Percentiles rank a stretch among this genome's conserved stretches.
phyloP scores from a whole-genome alignment of 768 basidiomycete species.

The Wakefieldia striispora region DNA sequence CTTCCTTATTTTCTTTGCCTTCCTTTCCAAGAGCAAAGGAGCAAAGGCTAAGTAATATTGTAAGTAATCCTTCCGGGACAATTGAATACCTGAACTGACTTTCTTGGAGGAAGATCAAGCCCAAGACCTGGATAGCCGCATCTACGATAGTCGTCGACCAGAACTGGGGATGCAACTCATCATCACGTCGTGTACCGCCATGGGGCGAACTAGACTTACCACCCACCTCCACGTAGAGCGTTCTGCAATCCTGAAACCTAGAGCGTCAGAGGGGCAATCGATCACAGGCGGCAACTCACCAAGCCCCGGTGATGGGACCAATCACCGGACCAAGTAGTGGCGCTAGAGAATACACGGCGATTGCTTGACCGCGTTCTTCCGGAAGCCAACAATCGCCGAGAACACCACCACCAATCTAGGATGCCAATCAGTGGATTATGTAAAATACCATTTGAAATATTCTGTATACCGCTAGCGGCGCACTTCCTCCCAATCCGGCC shows the following conservation, averaged over 20 bases:
- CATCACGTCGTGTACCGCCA: no score
- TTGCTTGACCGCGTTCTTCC: conserved; percentile 63
- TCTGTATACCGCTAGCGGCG: conserved; percentile 50
- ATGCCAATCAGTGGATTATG: background rate
- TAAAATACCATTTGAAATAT: no score
- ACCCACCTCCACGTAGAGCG: conserved; percentile 73
- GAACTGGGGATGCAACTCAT: conserved; percentile 38
- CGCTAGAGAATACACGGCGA: conserved; percentile 62
- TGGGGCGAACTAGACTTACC: conserved; percentile 32
- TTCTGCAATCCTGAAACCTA: conserved; percentile 50
- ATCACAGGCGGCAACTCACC: conserved; percentile 31
- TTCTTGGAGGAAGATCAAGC: conserved; percentile 59
- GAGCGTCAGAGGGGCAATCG: background rate
- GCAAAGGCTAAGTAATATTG: conserved; percentile 24
- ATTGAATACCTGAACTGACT: conserved; percentile 38
- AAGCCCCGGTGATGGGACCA: conserved; percentile 62
- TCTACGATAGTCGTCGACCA: conserved; percentile 65
- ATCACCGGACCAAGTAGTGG: conserved; percentile 65
- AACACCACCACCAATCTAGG: conserved; percentile 62
- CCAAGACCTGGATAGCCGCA: conserved; percentile 50
- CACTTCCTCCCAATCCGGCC: conserved; percentile 70
- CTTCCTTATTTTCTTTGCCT: conserved; percentile 46
- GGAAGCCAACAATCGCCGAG: conserved; percentile 59
- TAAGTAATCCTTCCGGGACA: conserved; percentile 9
- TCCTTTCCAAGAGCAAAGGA: conserved; percentile 42